Base-by-base conservation (phyloP, 2,329 filamentous ascomycete genomes). In the Paradendryphiella salina region DNA sequence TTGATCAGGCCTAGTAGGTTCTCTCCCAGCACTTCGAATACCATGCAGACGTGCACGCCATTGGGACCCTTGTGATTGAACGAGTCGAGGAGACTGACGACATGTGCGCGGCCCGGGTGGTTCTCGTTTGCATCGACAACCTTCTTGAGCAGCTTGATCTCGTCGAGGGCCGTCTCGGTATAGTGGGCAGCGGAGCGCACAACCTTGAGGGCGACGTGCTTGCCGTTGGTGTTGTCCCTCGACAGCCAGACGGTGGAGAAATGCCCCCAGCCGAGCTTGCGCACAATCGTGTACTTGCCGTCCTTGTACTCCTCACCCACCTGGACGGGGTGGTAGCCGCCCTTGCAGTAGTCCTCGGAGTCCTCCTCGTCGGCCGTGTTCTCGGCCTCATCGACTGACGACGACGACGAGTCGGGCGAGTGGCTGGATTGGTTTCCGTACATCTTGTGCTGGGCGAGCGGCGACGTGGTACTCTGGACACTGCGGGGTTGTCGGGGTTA, bases 321-420 rank as follows among this genome's bases (percentile, higher is more conserved):
- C 66, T 85, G 83, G 41, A 99, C 94, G 2, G 94, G 94, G 72
- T 99, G 94, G 75, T 97, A 99, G 54, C 94, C 94, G 68, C 94
- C 94, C 77, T 97, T 97, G 83, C 93, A 96, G 79, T 99, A 99
- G 76, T 99, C 94, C 76, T 97, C 93, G 39, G 90, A 96, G 76
- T 99, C 94, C 77, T 99, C 94, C 77, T 99, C 94, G 73, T 97
- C 94, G 70, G 92, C 93, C 32, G 93, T 96, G 72, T 94, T 92
- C 68, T 96, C 92, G 74, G 88, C 85, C 55, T 76, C 77, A 73
- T 96, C 92, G 76, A 93, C 91, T 64, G 85, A 86, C 38, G 89
- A 89, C 54, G 86, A 89, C 48, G 85, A 84, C 45, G 89, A 88
- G 44, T 87, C 87, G 52, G 89, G 88, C 56, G 90, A 93, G 65